These are phyloP conservation scores for Mortierella sp. DNA, from an alignment of 371 early-diverging fungal genomes.

Conservation along the genomic window DNA sequence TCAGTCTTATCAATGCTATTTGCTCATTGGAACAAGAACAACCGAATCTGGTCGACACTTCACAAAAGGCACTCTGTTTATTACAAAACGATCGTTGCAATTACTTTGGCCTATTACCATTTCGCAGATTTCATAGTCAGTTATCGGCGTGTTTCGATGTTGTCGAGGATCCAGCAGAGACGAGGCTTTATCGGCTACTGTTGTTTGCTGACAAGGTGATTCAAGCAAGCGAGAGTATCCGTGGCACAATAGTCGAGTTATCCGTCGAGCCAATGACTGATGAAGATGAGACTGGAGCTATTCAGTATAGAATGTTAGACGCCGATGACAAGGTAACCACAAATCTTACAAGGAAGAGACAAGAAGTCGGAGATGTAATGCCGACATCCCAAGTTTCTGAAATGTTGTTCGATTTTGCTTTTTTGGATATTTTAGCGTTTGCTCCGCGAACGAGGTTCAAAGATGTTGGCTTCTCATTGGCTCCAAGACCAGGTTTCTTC, in stretches of 20 bases:
- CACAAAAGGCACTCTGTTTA: slow-evolving; percentile 28
- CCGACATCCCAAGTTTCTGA: neutral
- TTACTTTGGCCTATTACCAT: slow-evolving; percentile 44
- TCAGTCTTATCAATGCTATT: slow-evolving; percentile 28
- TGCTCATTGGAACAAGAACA: slow-evolving; percentile 2
- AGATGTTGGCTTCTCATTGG: slow-evolving; percentile 51
- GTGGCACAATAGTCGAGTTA: slow-evolving; percentile 45
- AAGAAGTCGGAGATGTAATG: neutral
- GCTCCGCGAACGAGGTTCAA: slow-evolving; percentile 42
- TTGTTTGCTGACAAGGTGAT: slow-evolving; percentile 43
- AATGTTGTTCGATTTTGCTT: neutral
- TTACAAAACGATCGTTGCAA: slow-evolving; percentile 31
- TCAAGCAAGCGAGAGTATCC: slow-evolving; percentile 45
- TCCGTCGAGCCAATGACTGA: slow-evolving; percentile 19
- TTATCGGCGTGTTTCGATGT: slow-evolving; percentile 30
- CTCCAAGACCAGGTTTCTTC: slow-evolving; percentile 53
- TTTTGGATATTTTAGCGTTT: slow-evolving; percentile 19
- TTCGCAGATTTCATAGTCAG: slow-evolving; percentile 46
- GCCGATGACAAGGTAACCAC: slow-evolving; percentile 47
- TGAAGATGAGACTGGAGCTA: slow-evolving; percentile 4
- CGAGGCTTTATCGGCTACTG: slow-evolving; percentile 27
- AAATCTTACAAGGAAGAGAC: neutral
- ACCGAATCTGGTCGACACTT: slow-evolving; percentile 13
- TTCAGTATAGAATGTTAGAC: slow-evolving; percentile 37
- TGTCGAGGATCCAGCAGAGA: slow-evolving; percentile 25